Evolutionary conservation across 2,329 filamentous ascomycete species (phyloP).

Genomic region (Calonectria crousiana): DNA sequence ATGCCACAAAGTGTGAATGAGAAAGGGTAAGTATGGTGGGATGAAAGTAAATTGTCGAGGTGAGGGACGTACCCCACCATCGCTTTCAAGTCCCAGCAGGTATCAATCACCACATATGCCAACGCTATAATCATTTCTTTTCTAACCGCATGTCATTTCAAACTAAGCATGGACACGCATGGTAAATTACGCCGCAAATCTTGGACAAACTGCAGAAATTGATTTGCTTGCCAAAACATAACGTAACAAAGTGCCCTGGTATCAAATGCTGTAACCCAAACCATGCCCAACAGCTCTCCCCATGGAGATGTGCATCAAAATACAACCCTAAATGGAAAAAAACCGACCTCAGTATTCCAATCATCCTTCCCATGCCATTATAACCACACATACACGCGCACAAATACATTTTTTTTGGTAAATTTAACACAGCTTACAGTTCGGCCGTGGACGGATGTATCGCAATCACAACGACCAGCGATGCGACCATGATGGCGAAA

Average conservation of each 20-base stretch:
- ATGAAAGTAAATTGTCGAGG: conserved; percentile 30
- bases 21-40: conserved; percentile 16
- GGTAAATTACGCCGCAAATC: not conserved
- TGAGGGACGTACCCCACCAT: conserved; percentile 39
- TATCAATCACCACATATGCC: not conserved
- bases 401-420: not conserved
- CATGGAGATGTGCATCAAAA: conserved; percentile 3
- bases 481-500: conserved; percentile 71
- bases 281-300: conserved; percentile 1
- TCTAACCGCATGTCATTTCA: not conserved
- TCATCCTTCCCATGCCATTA: not conserved
- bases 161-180: too few relatives aligned
- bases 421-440: conserved; percentile 21
- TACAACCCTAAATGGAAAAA: not conserved
- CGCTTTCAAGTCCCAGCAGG: not conserved
- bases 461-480: conserved; percentile 70
- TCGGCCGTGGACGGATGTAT: conserved; percentile 56
- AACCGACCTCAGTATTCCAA: not conserved
- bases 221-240: not conserved
- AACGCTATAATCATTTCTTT: not conserved
- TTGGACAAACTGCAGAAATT: conserved; percentile 9
- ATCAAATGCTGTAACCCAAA: conserved; percentile 22
- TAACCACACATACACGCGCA: not conserved
- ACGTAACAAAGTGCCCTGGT: conserved; percentile 12
- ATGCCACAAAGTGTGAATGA: not conserved